These are phyloP conservation scores for Eragrostis nindensis DNA, from an alignment of 176 grass and related monocot genomes.

Conservation along the genomic window DNA sequence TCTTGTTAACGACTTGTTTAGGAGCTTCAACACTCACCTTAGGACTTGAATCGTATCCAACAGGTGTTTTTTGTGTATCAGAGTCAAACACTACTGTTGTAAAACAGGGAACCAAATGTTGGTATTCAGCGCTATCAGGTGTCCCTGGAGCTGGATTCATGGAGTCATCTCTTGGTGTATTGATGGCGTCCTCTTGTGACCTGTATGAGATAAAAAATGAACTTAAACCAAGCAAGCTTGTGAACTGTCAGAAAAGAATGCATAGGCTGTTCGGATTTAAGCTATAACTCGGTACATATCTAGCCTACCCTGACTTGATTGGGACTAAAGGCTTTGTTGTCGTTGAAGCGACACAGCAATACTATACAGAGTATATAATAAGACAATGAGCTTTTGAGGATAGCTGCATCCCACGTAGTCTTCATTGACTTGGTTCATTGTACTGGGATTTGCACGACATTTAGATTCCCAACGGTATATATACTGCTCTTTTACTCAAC, in stretches of 20 bases:
- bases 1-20: constrained; percentile 77
- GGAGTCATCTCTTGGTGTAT: constrained; percentile 38
- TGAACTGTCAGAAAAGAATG: constrained; percentile 34
- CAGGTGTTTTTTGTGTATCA: constrained; percentile 36
- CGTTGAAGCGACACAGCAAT: neutral
- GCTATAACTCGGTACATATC: neutral
- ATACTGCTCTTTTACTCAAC: neutral
- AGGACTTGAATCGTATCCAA: constrained; percentile 29
- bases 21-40: constrained; percentile 38
- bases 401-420: neutral
- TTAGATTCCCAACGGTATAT: neutral
- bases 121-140: constrained; percentile 46
- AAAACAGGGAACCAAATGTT: neutral
- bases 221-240: constrained; percentile 24
- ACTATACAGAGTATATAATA: neutral
- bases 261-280: neutral
- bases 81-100: constrained; percentile 20
- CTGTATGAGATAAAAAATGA: constrained; percentile 41
- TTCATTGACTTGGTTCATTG: constrained; percentile 3
- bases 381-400: neutral
- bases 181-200: constrained; percentile 61
- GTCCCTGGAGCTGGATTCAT: constrained; percentile 42
- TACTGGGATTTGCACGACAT: neutral
- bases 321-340: neutral
- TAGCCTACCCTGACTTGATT: neutral